Base-by-base conservation (phyloP, 768 basidiomycete species). In the Chlorophyllum brunneum region DNA sequence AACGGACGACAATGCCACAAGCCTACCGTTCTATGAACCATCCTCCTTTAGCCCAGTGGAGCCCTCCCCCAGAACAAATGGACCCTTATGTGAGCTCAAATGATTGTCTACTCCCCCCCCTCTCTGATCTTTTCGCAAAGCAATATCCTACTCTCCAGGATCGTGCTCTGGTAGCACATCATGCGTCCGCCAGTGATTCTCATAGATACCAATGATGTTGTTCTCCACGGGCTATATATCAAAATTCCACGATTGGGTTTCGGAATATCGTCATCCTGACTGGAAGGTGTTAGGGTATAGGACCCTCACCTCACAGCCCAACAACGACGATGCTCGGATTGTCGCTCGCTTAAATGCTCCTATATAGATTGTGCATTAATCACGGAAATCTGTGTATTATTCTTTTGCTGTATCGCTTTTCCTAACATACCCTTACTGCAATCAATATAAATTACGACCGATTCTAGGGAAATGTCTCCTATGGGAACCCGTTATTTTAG, bases 21-120 rank as follows among this genome's bases (percentile, higher is more conserved):
- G 71, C 75, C 51, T 78, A 81, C 56, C 80, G 82, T 48, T 65
- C 78, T 18, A 70, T 80, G 61, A 72, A 71, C 41, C 77, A 81
- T 54, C 75, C 77, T 46, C 62, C 72, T 51, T 61, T 75, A 54
- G 70, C 71, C 43, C 80, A 82, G 47, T 86, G 83, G 84, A 70
- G 71, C 44, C 70, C 77, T n/a, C 62, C 76, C 33, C 71, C 78
- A 16, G 78, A 83, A 58, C 71, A 78, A 11, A 73, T 84, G 63
- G 83, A 88, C 40, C 65, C 84, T 51, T 88, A 80, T 65, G 88
- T 90, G 67, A 71, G 85, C 31, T 16, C 39, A n/a, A 39, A 30
- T n/a, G 10, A 38, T 20, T 9, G 16, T 13, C 18, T 26, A 20
- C 29, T n/a, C 8, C 8, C 16, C 26, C 9, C 4, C 22, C 27